Percentiles rank a stretch among this genome's conserved stretches.
These are phyloP conservation scores for Russula compacta DNA, from an alignment of 768 basidiomycete species.

Conservation along the genomic window DNA sequence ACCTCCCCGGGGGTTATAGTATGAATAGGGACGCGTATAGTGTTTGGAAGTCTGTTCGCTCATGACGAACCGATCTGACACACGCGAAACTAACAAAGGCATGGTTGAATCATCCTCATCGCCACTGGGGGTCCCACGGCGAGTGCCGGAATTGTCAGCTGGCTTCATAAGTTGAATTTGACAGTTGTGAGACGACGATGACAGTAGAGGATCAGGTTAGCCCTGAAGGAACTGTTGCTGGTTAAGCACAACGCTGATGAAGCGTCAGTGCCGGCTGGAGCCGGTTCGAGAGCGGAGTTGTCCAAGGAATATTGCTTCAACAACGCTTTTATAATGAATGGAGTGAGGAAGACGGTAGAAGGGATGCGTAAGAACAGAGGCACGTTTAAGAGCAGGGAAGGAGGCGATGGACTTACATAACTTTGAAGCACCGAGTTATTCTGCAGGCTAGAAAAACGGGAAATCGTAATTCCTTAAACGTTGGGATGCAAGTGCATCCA, in stretches of 20 bases:
- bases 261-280: conserved; percentile 11
- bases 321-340: not conserved
- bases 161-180: conserved; percentile 29
- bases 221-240: conserved; percentile 3
- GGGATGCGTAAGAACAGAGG: not conserved
- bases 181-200: conserved; percentile 42
- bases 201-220: conserved; percentile 18
- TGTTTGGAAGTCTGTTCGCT: conserved; percentile 46
- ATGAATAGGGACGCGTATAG: conserved; percentile 40
- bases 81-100: conserved; percentile 34
- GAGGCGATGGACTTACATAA: conserved; percentile 19
- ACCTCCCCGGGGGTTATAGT: conserved; percentile 35
- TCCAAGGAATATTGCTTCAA: not conserved
- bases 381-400: conserved; percentile 8
- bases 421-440: conserved; percentile 5
- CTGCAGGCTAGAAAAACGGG: not conserved
- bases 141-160: conserved; percentile 32
- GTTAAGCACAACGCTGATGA: conserved; percentile 7
- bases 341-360: not conserved
- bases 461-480: conserved; percentile 7
- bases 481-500: conserved; percentile 3
- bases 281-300: conserved; percentile 9
- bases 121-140: conserved; percentile 16
- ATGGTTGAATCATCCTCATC: conserved; percentile 21
- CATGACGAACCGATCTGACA: conserved; percentile 18